Base-by-base conservation (phyloP, 257 asterid genomes). In the Cordia subcordata region DNA sequence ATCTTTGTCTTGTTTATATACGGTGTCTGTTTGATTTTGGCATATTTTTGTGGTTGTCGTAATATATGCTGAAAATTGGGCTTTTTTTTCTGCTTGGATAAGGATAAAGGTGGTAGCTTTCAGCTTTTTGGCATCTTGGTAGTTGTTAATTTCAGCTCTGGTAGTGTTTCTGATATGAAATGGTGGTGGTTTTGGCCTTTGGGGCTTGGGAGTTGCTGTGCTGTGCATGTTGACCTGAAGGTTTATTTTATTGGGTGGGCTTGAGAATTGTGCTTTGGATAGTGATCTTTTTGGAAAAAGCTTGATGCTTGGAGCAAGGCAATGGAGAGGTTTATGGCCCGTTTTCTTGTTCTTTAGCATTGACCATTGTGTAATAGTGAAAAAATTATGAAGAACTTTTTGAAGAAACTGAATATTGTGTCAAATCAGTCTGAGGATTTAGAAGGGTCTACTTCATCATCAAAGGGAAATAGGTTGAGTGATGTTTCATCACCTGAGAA, bases 371-470 rank as follows among this genome's bases (percentile, higher is more conserved):
- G 55, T 75, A 55, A 65, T 58, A 27, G 69, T 73, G 70, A 42
- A 66, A 62, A 55, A 58, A 75, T 66, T 52, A 90, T 92, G 98
- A 92, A 85, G 73, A 88, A 78, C 64, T 63, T 92, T 61, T 80
- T 92, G 32, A 92, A 86, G 87, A 92, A 84, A 58, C 87, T 92
- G 55, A 94, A 86, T 63, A 76, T 67, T 66, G 94, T 94, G 72
- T 79, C 94, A 64, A 86, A 72, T 61, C 95, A 88, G 14, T 71
- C 80, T 23, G 95, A 81, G 58, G 96, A 81, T 70, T 76, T 85
- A 57, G 95, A 82, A 71, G 77, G 86, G 67, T 88, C 95, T 37
- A 57, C 80, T 67, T 72, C 95, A 57, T 76, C 88, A 61, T 62
- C 92, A 55, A 84, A 79, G 70, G 81, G 79, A 65, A 66, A 68